Conservation (phyloP, 352 stramenopile genomes). For the Pythium insidiosum region DNA sequence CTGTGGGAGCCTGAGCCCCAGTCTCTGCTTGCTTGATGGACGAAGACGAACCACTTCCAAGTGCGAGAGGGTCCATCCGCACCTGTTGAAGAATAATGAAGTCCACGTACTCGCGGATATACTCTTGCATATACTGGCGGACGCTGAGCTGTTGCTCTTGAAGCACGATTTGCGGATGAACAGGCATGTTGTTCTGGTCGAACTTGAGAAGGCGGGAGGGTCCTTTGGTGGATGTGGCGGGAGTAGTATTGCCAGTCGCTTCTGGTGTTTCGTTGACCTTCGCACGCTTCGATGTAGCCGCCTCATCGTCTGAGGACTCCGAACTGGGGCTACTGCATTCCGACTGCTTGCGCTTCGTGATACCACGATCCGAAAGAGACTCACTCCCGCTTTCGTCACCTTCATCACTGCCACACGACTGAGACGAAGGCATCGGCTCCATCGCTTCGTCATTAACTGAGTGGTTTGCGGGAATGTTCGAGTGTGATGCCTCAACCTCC, state of each 20-base stretch:
- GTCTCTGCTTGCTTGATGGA: background rate
- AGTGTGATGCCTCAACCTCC: no score
- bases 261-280: background rate
- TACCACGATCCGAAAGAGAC: constrained; percentile 36
- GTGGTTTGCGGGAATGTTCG: no score
- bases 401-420: constrained; percentile 58
- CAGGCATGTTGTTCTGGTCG: constrained; percentile 16
- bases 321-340: no score
- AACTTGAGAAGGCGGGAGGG: constrained; percentile 8
- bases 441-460: constrained; percentile 3
- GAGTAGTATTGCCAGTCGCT: background rate
- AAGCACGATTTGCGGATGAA: constrained; percentile 21
- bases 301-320: background rate
- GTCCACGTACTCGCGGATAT: constrained; percentile 26
- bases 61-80: constrained; percentile 6
- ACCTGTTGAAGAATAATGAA: constrained; percentile 24
- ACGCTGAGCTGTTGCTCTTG: constrained; percentile 23
- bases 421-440: constrained; percentile 29
- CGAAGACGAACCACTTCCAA: background rate
- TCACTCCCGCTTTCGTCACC: constrained; percentile 50
- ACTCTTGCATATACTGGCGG: constrained; percentile 20
- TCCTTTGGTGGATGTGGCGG: background rate
- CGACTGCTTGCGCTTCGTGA: constrained; percentile 28
- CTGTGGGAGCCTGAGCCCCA: background rate
- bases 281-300: background rate